Base-by-base conservation (phyloP, 2,329 filamentous ascomycete species). In the Aspergillus nomiae region DNA sequence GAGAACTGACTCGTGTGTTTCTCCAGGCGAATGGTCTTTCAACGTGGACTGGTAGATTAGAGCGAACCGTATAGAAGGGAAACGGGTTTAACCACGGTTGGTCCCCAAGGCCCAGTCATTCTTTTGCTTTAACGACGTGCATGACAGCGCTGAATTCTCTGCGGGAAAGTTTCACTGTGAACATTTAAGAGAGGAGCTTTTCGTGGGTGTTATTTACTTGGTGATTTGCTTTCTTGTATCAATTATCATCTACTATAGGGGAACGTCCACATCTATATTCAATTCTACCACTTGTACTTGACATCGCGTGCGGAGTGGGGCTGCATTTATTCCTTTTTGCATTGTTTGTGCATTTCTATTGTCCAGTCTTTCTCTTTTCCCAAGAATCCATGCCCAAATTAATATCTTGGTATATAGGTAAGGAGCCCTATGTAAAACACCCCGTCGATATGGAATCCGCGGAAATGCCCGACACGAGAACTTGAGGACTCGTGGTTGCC, bases 1-100 rank as follows among this genome's bases (percentile, higher is more conserved):
- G 65, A 51, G 67, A n/a, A n/a, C 48, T 65, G 38, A 36, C 41
- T 19, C 32, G 28, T 58, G 16, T 43, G 43, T 30, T 32, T n/a
- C 14, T 19, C 26, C 50, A 82, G 81, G 77, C 30, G 77, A 77
- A 70, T 83, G 81, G 81, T 70, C 74, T 50, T 83, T 82, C 71
- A 83, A 80, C 62, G 73, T 81, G 46, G 74, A 80, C 21, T 74
- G 79, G 74, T 80, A 73, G 65, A 67, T 24, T 61, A 65, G 61
- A 67, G 30, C 16, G 26, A 50, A 50, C 28, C 58, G 56, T 62
- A 65, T 64, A 64, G 66, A 70, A 36, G 60, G 65, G 63, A 66
- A 65, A 65, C 61, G 63, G 67, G 58, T 53, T 48, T 61, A 41
- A 36, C 51, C 16, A 30, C 26, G 4, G 46, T 26, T 16, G 19